phyloP scores from a whole-genome alignment of 176 grass and related monocot species.

The Hordeum vulgare region MorexV3_pseudomolecules_assembly NC_058520.1:5008422-5008921 shows the following conservation, averaged over 20 bases:
- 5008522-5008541: not conserved
- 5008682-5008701: not conserved
- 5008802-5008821: too few species aligned
- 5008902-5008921: slow-evolving; percentile 95
- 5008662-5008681: not conserved
- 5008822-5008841: too few species aligned
- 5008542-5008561: not conserved
- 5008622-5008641: not conserved
- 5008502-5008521: not conserved
- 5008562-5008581: not conserved
- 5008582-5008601: not conserved
- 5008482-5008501: not conserved
- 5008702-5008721: not conserved
- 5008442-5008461: not conserved
- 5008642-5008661: not conserved
- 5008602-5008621: not conserved
- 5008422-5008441: not conserved
- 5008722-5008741: not conserved
- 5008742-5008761: not conserved
- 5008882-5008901: slow-evolving; percentile 73
- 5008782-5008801: too few species aligned
- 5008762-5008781: not conserved
- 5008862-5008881: slow-evolving; percentile 22
- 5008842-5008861: too few species aligned
- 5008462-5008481: not conserved